Base-by-base conservation (phyloP, 2,329 filamentous ascomycete genomes). In the Microdochium bolleyi region DNA sequence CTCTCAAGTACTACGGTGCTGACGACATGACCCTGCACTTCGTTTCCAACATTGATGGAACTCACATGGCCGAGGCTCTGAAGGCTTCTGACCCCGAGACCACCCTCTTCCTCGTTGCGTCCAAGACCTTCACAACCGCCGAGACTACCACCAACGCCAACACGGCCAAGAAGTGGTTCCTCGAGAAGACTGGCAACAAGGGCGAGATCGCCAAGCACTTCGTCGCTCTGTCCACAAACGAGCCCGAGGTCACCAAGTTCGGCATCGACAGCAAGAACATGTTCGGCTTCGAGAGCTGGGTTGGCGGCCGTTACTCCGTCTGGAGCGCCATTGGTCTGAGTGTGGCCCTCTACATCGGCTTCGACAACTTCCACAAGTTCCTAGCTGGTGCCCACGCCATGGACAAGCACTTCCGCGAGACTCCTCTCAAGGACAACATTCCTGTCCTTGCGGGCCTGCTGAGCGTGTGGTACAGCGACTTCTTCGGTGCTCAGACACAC, bases 251-350 rank as follows among this genome's bases (percentile, higher is more conserved):
- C 57, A 91, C 88, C 74, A 97, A 97, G 80, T 99, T 99, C 65
- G 94, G 94, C 60, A 99, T 99, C 66, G 92, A 97, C 76, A 87
- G 85, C 74, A 92, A 92, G 82, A 99, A 97, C 82, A 99, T 99
- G 94, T 99, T 99, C 67, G 92, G 91, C 64, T 99, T 99, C 70
- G 92, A 92, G 73, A 95, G 89, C 74, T 99, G 94, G 94, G 92
- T 97, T 51, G 94, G 94, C 70, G 94, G 94, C 54, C 88, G 94
- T 55, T 99, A 99, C 83, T 96, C 91, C 55, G 94, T 99, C 61
- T 99, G 94, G 94, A 96, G 91, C 62, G 94, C 94, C 70, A 99
- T 99, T 67, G 94, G 94, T 62, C 78, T 99, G 57, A 96, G 90
- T 58, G 92, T 99, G 54, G 87, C 87, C 62, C 80, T 99, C 60